Conservation (phyloP, 306 rosid species). For the Gillenia trifoliata region DNA sequence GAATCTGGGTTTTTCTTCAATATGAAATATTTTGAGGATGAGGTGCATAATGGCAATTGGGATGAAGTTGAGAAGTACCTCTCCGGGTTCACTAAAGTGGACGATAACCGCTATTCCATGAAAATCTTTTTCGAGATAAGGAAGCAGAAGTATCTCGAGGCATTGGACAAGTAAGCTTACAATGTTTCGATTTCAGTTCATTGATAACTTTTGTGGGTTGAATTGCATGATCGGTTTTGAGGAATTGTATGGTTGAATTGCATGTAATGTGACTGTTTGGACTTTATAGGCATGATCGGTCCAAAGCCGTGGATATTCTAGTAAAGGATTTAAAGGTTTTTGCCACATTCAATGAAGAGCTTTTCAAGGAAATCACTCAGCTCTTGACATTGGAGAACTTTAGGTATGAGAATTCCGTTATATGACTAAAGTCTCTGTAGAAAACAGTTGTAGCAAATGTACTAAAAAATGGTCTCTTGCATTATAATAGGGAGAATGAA, state of each 20-base stretch:
- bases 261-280: conserved; percentile 9
- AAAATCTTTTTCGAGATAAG: conserved; percentile 98
- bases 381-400: conserved; percentile 88
- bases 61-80: conserved; percentile 96
- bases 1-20: conserved; percentile 98
- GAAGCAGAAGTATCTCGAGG: conserved; percentile 97
- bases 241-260: conserved; percentile 8
- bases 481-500: conserved; percentile 68
- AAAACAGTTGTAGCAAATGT: conserved; percentile 1
- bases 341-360: conserved; percentile 85
- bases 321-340: conserved; percentile 91
- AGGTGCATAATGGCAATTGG: conserved; percentile 98
- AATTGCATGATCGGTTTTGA: background rate
- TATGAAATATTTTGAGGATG: conserved; percentile 97
- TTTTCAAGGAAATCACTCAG: conserved; percentile 95
- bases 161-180: conserved; percentile 85
- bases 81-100: conserved; percentile 96
- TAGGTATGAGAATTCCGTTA: conserved; percentile 40
- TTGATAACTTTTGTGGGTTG: background rate
- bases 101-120: conserved; percentile 96
- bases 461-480: conserved; percentile 16
- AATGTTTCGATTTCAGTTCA: background rate
- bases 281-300: conserved; percentile 73
- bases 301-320: conserved; percentile 87
- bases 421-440: background rate